Evolutionary conservation across 2,329 filamentous ascomycete genomes (phyloP).

Genomic region (Berkeleyomyces rouxiae): DNA sequence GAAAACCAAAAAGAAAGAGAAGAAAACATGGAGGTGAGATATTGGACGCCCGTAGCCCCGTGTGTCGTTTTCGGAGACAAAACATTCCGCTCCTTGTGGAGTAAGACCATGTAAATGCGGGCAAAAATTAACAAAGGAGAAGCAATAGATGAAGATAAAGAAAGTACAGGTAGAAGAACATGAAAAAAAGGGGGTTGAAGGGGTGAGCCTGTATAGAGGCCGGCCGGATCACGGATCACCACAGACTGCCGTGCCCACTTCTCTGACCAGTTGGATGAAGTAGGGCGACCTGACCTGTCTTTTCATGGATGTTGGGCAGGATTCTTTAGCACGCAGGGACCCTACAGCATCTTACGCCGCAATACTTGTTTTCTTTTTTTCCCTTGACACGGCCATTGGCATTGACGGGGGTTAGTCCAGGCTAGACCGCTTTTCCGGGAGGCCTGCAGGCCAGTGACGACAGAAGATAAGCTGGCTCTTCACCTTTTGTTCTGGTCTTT

Average conservation of each 20-base stretch:
- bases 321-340: neutral
- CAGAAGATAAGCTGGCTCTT: neutral
- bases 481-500: neutral
- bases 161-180: neutral
- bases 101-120: neutral
- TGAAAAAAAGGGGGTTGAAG: neutral
- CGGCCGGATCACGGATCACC: neutral
- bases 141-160: neutral
- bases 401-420: neutral
- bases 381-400: neutral
- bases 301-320: neutral
- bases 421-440: neutral
- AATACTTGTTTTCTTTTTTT: too few relatives aligned
- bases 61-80: neutral
- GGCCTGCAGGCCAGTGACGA: neutral
- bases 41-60: neutral
- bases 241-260: neutral
- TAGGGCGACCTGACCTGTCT: neutral
- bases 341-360: neutral
- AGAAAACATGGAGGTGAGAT: neutral
- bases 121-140: neutral
- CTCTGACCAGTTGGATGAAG: neutral
- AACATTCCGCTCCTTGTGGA: conserved; percentile 1
- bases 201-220: neutral
- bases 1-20: neutral